Base-by-base conservation (phyloP, 768 basidiomycete species). In the Kondoa malvinella region DNA sequence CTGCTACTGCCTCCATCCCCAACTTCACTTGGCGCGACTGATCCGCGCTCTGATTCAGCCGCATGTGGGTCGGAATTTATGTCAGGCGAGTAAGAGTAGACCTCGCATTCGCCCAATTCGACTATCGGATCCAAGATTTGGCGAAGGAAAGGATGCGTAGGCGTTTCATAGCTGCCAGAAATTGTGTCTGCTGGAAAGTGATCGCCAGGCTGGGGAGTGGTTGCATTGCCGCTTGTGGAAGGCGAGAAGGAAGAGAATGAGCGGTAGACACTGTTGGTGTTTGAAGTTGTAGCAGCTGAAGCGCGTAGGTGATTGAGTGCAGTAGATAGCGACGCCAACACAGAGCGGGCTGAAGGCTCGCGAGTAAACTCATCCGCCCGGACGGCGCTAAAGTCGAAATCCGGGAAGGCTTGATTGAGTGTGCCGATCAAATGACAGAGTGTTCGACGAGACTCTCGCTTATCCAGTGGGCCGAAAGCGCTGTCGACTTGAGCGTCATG, bases 371-470 rank as follows among this genome's bases (percentile, higher is more conserved):
- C 87, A 12, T 86, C 86, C 0, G 92, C 88, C 30, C 87, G 84
- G 64, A 95, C 87, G 76, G 89, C 87, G 4, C 89, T 88, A 80
- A 97, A 99, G 75, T 96, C 92, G 79, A 96, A 83, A 82, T 97
- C 94, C 1, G 94, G 94, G 76, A 92, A 99, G 3, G 94, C 92
- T 74, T 90, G 84, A 80, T 99, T 99, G 74, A 99, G 86, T 1
- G 92, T 91, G 33, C 90, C 88, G 74, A 97, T 95, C 76, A 97
- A 87, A 63, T 92, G 85, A 80, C 92, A 95, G 67, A 95, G 86
- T 2, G 89, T 92, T 82, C 94, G 95, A 74, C 90, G 82, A 34
- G 87, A 66, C 65, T 86, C 59, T 82, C 85, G 86, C 74, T 88
- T 86, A 80, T 88, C 86, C 75, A 95, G 86, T 63, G 89, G 86